Evolutionary conservation across 2,329 filamentous ascomycete species (phyloP), one percentile per base, ranked within the genome.

Genomic region (Alternaria ethzedia): DNA sequence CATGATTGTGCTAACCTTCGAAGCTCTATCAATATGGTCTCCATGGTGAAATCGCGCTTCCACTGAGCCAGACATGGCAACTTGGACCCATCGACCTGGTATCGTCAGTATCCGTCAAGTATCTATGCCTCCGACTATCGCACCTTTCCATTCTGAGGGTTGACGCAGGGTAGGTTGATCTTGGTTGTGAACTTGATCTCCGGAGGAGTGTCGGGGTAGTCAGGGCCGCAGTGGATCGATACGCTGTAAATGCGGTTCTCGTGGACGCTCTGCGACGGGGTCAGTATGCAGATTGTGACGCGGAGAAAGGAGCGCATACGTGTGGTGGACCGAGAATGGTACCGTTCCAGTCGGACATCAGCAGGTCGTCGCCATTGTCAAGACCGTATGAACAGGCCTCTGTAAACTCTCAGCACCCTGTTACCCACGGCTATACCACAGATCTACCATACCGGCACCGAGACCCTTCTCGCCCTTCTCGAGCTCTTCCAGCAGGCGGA

Each of bases 211-310:
- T 97, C 94, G 56, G 96, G 96, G 81, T 99, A 99, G 61, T 92
- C 85, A 52, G 89, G 86, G 66, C 94, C 94, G 84, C 96, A 99
- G 84, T 97, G 91, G 84, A 99, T 97, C 82, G 95, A 96, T 75
- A 99, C 88, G 72, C 93, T 96, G 86, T 99, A 99, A 84, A 99
- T 99, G 76, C 96, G 92, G 83, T 99, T 99, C 86, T 99, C 96
- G 80, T 98, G 95, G 66, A 91, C 94, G 82, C 94, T 97, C 92
- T 96, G 76, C 17, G 30, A 54, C 9, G 11, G 6, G 43, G 46
- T 74, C 30, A 73, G 64, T 57, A 28, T 11, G 4, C 3, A 28
- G 26, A 6, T 2, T 13, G 2, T 6, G 15, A n/a, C 28, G 9
- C 69, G 57, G 4, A 32, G n/a, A 20, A 41, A 47, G 32, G 32